A percentile compares a stretch with the other conserved stretches of the same genome.
Evolutionary conservation across 169 alveolate genomes (phyloP).

Genomic region (Eimeria maxima): DNA sequence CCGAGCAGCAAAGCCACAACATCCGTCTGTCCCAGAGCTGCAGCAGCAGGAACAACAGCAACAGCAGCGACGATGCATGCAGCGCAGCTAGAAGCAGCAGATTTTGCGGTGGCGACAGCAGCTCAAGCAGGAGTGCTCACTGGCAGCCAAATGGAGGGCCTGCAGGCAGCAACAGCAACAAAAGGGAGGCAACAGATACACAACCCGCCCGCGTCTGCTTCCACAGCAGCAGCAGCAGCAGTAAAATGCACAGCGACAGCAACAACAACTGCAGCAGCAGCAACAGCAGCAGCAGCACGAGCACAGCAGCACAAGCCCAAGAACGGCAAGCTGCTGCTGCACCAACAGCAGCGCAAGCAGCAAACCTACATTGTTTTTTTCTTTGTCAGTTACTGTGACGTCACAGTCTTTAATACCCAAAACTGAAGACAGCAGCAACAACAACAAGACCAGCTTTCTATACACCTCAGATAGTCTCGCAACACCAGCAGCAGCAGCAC

Average conservation of each 20-base stretch:
- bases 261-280: constrained; percentile 44
- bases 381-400: background rate
- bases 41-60: background rate
- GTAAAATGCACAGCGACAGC: background rate
- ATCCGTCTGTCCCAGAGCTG: constrained; percentile 61
- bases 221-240: constrained; percentile 45
- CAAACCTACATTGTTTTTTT: background rate
- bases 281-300: too few species aligned
- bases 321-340: background rate
- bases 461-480: too few species aligned
- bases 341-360: too few species aligned
- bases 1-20: constrained; percentile 27
- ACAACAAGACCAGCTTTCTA: background rate
- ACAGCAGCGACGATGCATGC: too few species aligned
- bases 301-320: too few species aligned
- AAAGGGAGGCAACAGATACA: background rate
- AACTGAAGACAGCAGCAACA: background rate
- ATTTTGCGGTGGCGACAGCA: too few species aligned
- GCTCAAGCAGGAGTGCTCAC: background rate
- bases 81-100: too few species aligned
- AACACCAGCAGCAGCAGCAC: background rate
- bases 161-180: background rate
- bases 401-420: background rate
- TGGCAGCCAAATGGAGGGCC: background rate
- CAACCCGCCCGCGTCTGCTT: background rate